phyloP scores from a whole-genome alignment of 225 moss, liverwort and hornwort genomes.

The Marchantia polymorpha region DNA sequence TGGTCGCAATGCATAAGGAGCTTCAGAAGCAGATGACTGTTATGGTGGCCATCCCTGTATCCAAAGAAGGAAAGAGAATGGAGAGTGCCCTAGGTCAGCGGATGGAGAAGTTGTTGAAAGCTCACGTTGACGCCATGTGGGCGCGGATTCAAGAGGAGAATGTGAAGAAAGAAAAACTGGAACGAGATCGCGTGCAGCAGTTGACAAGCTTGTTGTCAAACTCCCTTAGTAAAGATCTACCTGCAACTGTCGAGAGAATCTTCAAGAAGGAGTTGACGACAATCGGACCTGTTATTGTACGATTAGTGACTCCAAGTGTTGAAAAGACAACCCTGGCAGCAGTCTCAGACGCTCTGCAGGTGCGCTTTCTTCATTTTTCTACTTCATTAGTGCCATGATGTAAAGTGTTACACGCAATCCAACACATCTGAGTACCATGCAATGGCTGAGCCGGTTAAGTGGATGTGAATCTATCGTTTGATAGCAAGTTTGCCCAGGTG shows the following conservation, averaged over 20 bases:
- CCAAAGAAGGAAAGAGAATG: slow-evolving; percentile 86
- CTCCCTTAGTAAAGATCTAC: slow-evolving; percentile 85
- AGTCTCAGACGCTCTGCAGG: slow-evolving; percentile 83
- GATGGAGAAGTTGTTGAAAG: slow-evolving; percentile 89
- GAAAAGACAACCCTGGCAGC: slow-evolving; percentile 74
- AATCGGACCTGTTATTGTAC: slow-evolving; percentile 75
- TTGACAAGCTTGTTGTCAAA: slow-evolving; percentile 68
- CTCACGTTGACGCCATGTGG: slow-evolving; percentile 92
- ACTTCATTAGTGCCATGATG: background rate
- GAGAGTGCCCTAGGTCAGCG: slow-evolving; percentile 81
- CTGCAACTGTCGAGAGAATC: slow-evolving; percentile 74
- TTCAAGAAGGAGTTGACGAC: slow-evolving; percentile 85
- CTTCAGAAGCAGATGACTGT: slow-evolving; percentile 89
- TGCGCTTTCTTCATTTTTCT: slow-evolving; percentile 1
- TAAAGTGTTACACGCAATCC: background rate
- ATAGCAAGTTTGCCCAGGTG: too few species aligned
- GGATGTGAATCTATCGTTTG: too few species aligned
- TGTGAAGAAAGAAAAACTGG: slow-evolving; percentile 80
- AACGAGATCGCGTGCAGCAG: slow-evolving; percentile 76
- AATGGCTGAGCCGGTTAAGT: too few species aligned
- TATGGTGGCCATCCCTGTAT: slow-evolving; percentile 72
- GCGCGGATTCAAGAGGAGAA: slow-evolving; percentile 90
- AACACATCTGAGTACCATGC: background rate
- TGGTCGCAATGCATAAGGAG: slow-evolving; percentile 81
- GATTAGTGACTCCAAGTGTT: slow-evolving; percentile 66